A percentile compares a stretch with the other conserved stretches of the same genome.
Conservation (phyloP, 345 rosid genomes). For the Viola odorata region DNA sequence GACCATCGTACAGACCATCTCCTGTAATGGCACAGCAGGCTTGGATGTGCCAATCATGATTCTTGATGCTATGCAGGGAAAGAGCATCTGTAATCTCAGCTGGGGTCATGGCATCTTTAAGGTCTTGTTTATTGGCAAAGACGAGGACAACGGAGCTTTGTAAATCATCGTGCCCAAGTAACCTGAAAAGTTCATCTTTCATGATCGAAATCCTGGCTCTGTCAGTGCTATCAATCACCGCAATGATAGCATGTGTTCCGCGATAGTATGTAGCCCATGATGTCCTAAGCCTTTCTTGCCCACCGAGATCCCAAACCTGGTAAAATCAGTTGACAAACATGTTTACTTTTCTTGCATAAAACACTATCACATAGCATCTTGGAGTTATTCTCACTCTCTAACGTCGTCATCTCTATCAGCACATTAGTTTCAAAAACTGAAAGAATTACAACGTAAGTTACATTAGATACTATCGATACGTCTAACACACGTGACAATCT, state of each 20-base stretch:
- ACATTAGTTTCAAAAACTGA: background rate
- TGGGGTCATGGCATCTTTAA: constrained; percentile 90
- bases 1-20: constrained; percentile 78
- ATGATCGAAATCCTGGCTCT: constrained; percentile 75
- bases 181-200: constrained; percentile 76
- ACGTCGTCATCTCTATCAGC: background rate
- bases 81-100: constrained; percentile 82
- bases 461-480: too few relatives aligned
- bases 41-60: constrained; percentile 97
- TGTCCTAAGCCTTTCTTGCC: constrained; percentile 87
- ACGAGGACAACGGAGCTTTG: constrained; percentile 72
- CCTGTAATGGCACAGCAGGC: constrained; percentile 87
- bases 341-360: background rate
- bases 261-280: constrained; percentile 96
- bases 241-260: constrained; percentile 86
- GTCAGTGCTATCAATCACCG: constrained; percentile 91
- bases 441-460: background rate
- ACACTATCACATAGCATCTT: too few relatives aligned
- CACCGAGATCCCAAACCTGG: constrained; percentile 97
- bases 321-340: background rate
- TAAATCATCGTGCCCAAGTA: constrained; percentile 78
- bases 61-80: constrained; percentile 87
- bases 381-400: background rate
- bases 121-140: constrained; percentile 87
- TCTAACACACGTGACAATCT: too few relatives aligned